Evolutionary conservation across 75 land plant species (phyloP).

Genomic region (Sequoia sempervirens): DNA sequence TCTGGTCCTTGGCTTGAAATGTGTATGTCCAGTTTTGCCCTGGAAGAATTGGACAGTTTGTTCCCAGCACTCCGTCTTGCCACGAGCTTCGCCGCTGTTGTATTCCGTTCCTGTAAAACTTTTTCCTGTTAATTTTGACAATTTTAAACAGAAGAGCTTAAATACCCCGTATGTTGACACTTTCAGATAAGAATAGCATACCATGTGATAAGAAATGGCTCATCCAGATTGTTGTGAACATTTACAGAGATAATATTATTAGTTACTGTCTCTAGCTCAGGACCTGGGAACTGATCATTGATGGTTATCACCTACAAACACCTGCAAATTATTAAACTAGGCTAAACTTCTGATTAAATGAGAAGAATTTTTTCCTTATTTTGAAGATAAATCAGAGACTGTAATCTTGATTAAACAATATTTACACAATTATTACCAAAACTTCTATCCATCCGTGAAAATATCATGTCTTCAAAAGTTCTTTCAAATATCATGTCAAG

Average conservation of each 20-base stretch:
- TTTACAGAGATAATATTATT: slow-evolving; percentile 31
- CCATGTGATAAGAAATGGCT: slow-evolving; percentile 48
- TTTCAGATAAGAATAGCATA: neutral
- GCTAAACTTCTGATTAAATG: neutral
- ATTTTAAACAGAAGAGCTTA: too few relatives aligned
- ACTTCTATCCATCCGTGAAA: too few relatives aligned
- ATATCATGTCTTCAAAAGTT: too few relatives aligned
- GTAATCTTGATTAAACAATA: too few relatives aligned
- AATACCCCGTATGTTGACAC: too few relatives aligned
- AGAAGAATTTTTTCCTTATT: neutral
- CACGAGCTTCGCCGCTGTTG: slow-evolving; percentile 32
- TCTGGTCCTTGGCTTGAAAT: slow-evolving; percentile 44
- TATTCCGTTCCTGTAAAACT: slow-evolving; percentile 34
- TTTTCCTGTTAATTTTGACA: neutral
- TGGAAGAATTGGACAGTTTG: slow-evolving; percentile 47
- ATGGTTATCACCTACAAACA: slow-evolving; percentile 38
- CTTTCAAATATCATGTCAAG: too few relatives aligned
- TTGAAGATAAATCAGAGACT: too few relatives aligned
- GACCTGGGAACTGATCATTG: slow-evolving; percentile 45
- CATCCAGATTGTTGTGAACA: slow-evolving; percentile 38
- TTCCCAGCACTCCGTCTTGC: slow-evolving; percentile 50
- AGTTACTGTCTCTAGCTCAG: slow-evolving; percentile 25
- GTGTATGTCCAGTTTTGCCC: slow-evolving; percentile 37
- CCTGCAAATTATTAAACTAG: neutral
- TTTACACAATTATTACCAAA: too few relatives aligned